phyloP scores from a whole-genome alignment of 441 rosid species.

The Macaranga tanarius region DNA sequence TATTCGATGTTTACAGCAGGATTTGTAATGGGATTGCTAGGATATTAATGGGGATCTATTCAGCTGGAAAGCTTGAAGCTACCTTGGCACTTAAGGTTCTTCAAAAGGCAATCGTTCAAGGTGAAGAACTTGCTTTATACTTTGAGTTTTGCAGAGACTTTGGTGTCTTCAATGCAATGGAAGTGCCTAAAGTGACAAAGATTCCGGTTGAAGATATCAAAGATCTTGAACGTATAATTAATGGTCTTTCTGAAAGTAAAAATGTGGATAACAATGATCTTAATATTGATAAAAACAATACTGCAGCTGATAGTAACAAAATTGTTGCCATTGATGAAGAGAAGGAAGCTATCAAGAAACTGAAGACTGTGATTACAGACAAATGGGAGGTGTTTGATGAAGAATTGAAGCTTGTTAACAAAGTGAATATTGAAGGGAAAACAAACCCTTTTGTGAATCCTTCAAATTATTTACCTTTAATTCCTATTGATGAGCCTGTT shows the following conservation, averaged over 20 bases:
- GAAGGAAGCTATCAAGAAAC: background rate
- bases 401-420: slow-evolving; percentile 20
- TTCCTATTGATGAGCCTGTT: slow-evolving; percentile 33
- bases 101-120: slow-evolving; percentile 45
- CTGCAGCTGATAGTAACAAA: slow-evolving; percentile 5
- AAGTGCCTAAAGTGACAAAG: slow-evolving; percentile 37
- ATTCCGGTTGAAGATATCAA: slow-evolving; percentile 52
- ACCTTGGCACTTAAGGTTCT: slow-evolving; percentile 42
- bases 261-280: slow-evolving; percentile 6
- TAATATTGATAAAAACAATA: slow-evolving; percentile 18
- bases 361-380: slow-evolving; percentile 57
- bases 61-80: slow-evolving; percentile 44
- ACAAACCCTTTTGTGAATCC: slow-evolving; percentile 12
- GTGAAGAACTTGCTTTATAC: slow-evolving; percentile 41
- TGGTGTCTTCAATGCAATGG: slow-evolving; percentile 52
- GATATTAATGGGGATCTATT: slow-evolving; percentile 37
- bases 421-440: background rate
- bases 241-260: slow-evolving; percentile 18
- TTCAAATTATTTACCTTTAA: slow-evolving; percentile 25
- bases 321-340: slow-evolving; percentile 4
- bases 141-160: slow-evolving; percentile 52
- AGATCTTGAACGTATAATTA: slow-evolving; percentile 43
- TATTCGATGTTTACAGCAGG: slow-evolving; percentile 51
- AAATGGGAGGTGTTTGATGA: slow-evolving; percentile 76
- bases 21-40: slow-evolving; percentile 43